Percentiles rank a stretch among this genome's conserved stretches.
These are phyloP conservation scores for Populus tomentosa DNA, from an alignment of 441 rosid species.

Conservation along the genomic window DNA sequence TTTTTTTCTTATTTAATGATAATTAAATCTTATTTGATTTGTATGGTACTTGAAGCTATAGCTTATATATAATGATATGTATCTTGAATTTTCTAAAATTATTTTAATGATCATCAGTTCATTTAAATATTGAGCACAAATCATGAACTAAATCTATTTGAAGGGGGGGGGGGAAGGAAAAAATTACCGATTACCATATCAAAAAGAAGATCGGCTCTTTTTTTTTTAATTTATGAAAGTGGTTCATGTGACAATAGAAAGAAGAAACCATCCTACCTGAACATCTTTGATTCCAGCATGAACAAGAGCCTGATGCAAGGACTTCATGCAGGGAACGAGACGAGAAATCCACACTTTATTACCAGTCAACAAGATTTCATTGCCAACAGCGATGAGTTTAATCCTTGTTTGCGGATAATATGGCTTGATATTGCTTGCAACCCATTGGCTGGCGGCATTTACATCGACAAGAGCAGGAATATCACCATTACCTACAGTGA, in stretches of 20 bases:
- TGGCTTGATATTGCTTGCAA: slow-evolving; percentile 39
- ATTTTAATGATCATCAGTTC: background rate
- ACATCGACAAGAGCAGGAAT: slow-evolving; percentile 46
- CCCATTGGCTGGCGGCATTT: slow-evolving; percentile 46
- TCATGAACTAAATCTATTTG: background rate
- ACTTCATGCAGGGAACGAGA: slow-evolving; percentile 62
- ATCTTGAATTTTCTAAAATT: background rate
- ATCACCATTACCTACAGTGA: slow-evolving; percentile 58
- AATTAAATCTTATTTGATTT: background rate
- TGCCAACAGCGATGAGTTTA: slow-evolving; percentile 55
- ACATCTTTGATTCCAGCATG: slow-evolving; percentile 35
- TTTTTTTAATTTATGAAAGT: too few relatives aligned
- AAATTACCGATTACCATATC: background rate
- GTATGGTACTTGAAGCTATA: too few relatives aligned
- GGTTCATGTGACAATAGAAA: background rate
- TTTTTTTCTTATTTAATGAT: too few relatives aligned
- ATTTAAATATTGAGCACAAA: background rate
- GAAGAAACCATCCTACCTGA: slow-evolving; percentile 22
- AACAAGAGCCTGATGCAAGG: slow-evolving; percentile 34
- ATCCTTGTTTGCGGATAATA: slow-evolving; percentile 44
- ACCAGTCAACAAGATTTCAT: slow-evolving; percentile 56
- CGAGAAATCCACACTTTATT: slow-evolving; percentile 40
- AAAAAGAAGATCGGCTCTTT: background rate
- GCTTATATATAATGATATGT: too few relatives aligned
- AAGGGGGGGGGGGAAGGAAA: background rate